Evolutionary conservation across 306 rosid species (phyloP).

Genomic region (Cicer cuneatum): DNA sequence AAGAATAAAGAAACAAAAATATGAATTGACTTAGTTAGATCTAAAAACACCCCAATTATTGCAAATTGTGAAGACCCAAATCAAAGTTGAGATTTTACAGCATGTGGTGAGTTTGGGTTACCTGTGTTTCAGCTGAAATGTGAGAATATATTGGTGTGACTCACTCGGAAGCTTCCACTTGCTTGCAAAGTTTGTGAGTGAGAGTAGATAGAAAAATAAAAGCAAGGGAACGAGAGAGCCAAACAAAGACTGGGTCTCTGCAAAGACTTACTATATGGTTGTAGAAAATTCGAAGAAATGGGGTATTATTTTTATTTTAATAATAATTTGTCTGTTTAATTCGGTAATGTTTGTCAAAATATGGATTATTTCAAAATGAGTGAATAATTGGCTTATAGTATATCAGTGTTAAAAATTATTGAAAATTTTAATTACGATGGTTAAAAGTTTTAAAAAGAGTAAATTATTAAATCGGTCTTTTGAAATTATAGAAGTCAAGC

Average conservation of each 20-base stretch:
- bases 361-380: not conserved
- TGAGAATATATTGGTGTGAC: conserved; percentile 1
- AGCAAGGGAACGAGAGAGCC: not conserved
- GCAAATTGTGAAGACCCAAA: conserved; percentile 12
- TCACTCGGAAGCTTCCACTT: conserved; percentile 33
- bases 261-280: not conserved
- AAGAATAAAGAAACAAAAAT: not conserved
- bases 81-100: conserved; percentile 16
- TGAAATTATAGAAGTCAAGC: too few species aligned
- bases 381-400: too few species aligned
- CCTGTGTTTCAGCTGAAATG: conserved; percentile 50
- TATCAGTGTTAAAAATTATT: too few species aligned
- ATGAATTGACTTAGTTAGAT: conserved; percentile 40
- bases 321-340: not conserved
- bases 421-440: too few species aligned
- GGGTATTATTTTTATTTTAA: conserved; percentile 1
- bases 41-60: not conserved
- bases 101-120: conserved; percentile 1
- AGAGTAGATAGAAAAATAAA: not conserved
- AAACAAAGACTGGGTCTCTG: not conserved
- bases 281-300: not conserved
- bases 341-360: not conserved
- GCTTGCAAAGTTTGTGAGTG: not conserved
- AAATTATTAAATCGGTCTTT: too few species aligned
- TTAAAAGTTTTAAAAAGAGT: too few species aligned